Percentiles rank a stretch among this genome's conserved stretches.
phyloP scores from a whole-genome alignment of 441 rosid species.

The Mallotus japonicus region DNA sequence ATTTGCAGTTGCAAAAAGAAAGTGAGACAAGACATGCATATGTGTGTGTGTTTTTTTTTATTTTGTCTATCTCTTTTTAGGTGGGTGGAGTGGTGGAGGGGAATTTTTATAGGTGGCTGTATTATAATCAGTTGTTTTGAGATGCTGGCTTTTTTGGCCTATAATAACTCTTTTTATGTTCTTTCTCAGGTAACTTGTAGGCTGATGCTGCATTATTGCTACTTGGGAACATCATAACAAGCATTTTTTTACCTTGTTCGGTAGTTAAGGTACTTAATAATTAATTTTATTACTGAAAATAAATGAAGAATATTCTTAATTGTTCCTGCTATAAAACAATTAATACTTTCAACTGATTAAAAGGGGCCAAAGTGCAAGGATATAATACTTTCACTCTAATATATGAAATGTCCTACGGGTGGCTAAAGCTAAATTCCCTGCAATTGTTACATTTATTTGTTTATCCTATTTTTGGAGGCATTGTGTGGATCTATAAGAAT shows the following conservation, averaged over 20 bases:
- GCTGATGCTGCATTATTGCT: slow-evolving; percentile 79
- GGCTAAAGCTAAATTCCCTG: too few relatives aligned
- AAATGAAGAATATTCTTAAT: too few relatives aligned
- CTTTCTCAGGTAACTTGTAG: slow-evolving; percentile 44
- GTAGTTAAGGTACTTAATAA: neutral
- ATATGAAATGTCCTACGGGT: too few relatives aligned
- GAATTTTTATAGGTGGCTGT: neutral
- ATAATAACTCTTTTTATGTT: slow-evolving; percentile 16
- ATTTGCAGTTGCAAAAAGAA: neutral
- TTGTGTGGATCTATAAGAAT: too few relatives aligned
- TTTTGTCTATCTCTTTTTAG: neutral
- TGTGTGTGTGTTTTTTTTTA: too few relatives aligned
- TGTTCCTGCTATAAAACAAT: too few relatives aligned
- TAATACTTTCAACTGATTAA: too few relatives aligned
- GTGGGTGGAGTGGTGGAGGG: neutral
- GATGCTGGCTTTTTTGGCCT: slow-evolving; percentile 6
- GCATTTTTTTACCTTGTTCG: slow-evolving; percentile 8
- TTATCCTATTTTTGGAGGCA: too few relatives aligned
- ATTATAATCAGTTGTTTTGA: neutral
- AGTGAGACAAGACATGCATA: neutral
- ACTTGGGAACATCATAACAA: slow-evolving; percentile 68
- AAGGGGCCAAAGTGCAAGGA: too few relatives aligned
- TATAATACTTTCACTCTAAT: too few relatives aligned
- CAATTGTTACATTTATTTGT: too few relatives aligned
- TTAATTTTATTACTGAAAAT: too few relatives aligned